Conservation (phyloP, 2,329 filamentous ascomycete genomes). For the Biscogniauxia marginata region DNA sequence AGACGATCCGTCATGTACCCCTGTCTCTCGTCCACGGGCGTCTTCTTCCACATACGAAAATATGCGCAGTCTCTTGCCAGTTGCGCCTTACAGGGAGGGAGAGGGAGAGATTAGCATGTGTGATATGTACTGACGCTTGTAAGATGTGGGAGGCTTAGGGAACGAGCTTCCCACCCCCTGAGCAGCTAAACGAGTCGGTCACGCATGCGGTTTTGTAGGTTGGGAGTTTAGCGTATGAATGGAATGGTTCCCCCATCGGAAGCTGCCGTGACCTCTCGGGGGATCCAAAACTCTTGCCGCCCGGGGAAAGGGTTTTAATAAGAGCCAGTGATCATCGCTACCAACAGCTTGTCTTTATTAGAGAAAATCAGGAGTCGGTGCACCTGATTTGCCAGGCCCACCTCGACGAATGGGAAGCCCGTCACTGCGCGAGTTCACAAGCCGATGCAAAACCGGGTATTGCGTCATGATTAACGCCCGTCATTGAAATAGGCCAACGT, state of each 20-base stretch:
- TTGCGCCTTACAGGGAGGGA: not conserved
- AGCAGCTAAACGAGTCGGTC: not conserved
- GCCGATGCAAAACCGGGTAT: slow-evolving; percentile 7
- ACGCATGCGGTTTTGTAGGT: not conserved
- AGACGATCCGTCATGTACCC: not conserved
- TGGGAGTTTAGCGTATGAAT: not conserved
- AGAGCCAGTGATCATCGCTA: not conserved
- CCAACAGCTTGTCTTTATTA: not conserved
- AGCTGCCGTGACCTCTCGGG: not conserved
- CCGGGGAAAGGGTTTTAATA: not conserved
- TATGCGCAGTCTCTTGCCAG: not conserved
- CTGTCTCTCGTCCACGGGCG: not conserved
- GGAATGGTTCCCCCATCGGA: not conserved
- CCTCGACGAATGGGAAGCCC: not conserved
- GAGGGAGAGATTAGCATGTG: not conserved
- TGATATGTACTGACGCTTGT: not conserved
- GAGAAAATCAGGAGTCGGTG: not conserved
- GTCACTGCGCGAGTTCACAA: slow-evolving; percentile 1
- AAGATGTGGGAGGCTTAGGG: not conserved
- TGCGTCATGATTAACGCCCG: slow-evolving; percentile 28
- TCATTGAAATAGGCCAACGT: slow-evolving; percentile 12
- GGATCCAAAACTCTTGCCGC: not conserved
- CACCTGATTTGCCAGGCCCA: not conserved
- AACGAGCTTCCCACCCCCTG: not conserved
- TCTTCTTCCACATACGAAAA: not conserved